Base-by-base conservation (phyloP, 2,329 filamentous ascomycete species). In the Aspergillus sp. region DNA sequence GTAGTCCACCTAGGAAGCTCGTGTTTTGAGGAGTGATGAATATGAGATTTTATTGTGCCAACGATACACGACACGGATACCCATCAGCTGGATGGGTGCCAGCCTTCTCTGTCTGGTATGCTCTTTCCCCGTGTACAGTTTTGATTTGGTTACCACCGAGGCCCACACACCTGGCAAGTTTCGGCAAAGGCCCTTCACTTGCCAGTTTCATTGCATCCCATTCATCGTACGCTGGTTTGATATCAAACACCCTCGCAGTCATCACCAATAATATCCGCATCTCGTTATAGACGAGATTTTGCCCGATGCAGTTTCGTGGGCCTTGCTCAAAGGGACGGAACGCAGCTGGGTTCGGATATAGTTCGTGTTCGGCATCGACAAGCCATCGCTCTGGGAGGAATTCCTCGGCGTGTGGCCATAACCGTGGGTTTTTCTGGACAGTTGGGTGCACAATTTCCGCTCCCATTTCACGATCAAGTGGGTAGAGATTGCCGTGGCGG, bases 291-390 rank as follows among this genome's bases (percentile, higher is more conserved):
- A 49, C 58, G 3, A 62, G 40, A 2, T 15, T 35, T 31, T 51
- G 51, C 1, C 60, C 58, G 15, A 58, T 60, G 19, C 60, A 62
- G 15, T 39, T 33, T 5, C 60, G 48, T 15, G 55, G 51, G 3
- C 60, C 60, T 5, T 58, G 35, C 49, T 62, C 60, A 15, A 62
- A 62, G 4, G 58, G 55, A n/a, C 60, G 45, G 39, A 50, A 62
- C 4, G 44, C 60, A 6, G 37, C 57, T 6, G n/a, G 37, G 23
- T 19, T 31, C n/a, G 46, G 47, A 39, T 50, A 24, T 3, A 48
- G 21, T 35, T 31, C 39, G 27, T 57, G 46, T 17, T 24, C 17
- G 17, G 43, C n/a, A 17, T 21, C 31, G 12, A 53, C 41, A n/a
- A 59, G n/a, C 19, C 40, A 60, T 8, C 60, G 57, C 27, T 60